Conservation (phyloP, 345 rosid genomes). For the Dipteronia sinensis region DNA sequence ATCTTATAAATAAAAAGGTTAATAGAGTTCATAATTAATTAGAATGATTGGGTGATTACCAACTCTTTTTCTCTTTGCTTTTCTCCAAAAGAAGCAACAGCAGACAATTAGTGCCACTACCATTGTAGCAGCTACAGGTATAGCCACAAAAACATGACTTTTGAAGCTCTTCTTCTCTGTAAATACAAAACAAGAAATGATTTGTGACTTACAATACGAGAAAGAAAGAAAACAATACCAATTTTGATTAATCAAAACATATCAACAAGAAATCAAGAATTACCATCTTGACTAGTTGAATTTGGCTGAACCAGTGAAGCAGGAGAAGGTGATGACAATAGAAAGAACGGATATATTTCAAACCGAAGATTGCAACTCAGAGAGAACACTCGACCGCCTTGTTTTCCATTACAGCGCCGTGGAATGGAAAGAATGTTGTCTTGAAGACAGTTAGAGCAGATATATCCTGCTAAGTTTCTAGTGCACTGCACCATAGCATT, state of each 20-base stretch:
- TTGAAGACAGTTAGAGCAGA: slow-evolving; percentile 35
- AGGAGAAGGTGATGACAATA: slow-evolving; percentile 13
- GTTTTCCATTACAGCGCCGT: not conserved
- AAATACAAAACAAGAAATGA: not conserved
- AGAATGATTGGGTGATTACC: slow-evolving; percentile 21
- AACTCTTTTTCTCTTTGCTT: slow-evolving; percentile 11
- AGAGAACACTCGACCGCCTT: slow-evolving; percentile 25
- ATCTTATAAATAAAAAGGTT: too few relatives aligned
- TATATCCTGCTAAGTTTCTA: slow-evolving; percentile 22
- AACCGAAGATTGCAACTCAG: slow-evolving; percentile 39
- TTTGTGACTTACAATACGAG: not conserved
- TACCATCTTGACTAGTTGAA: slow-evolving; percentile 26
- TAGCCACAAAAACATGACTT: slow-evolving; percentile 14
- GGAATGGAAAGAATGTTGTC: slow-evolving; percentile 17
- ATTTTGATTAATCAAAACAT: not conserved
- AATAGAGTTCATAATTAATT: too few relatives aligned
- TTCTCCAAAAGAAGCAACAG: slow-evolving; percentile 29
- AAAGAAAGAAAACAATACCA: not conserved
- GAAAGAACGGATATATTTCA: slow-evolving; percentile 36
- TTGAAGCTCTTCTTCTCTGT: slow-evolving; percentile 19
- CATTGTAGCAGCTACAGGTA: slow-evolving; percentile 18
- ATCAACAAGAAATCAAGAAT: not conserved
- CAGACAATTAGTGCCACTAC: slow-evolving; percentile 12
- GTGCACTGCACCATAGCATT: slow-evolving; percentile 49
- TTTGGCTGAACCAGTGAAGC: not conserved